Evolutionary conservation across 2,329 filamentous ascomycete species (phyloP), one percentile per base, ranked within the genome.

Genomic region (Penicillium polonicum): DNA sequence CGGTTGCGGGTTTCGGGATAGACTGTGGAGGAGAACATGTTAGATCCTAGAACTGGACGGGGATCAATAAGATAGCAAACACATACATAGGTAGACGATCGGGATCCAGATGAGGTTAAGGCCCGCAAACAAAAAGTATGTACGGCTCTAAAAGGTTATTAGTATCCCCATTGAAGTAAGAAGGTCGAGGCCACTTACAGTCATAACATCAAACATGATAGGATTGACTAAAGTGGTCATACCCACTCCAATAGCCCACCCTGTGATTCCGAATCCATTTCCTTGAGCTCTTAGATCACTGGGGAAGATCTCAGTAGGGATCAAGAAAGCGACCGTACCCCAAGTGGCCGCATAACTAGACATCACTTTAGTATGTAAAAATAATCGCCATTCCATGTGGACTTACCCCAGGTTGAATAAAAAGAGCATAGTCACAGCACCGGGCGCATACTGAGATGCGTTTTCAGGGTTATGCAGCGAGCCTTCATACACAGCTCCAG

Each of bases 231-330:
- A 72, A 2, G 76, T 76, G 1, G 82, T 83, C 78, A 80, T 79
- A 36, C 82, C 82, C 9, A 82, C 79, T 38, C 82, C 83, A 57
- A 84, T 78, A 19, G 83, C 82, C 83, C 83, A 86, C 1, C 83
- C 82, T 2, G 81, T 81, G 58, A 86, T 83, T 19, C 80, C 80
- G 61, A 85, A 84, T 8, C 81, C 82, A 65, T 85, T 83, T 8
- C 83, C 84, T 65, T 85, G 80, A n/a, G 83, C 82, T 23, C 83
- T 78, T 51, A 85, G 77, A 43, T 82, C 80, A 17, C 78, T 80
- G 1, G 83, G 79, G 71, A 82, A 85, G 56, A 85, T 83, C 67
- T 85, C 83, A 0, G 82, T 83, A 0, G 79, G 80, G 4, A 82
- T 66, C 7, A 82, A 69, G 62, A 81, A 83, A 2, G 80, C 79